A percentile compares a stretch with the other conserved stretches of the same genome.
phyloP scores from a whole-genome alignment of 1,284 basidiomycete species.

The Somion occarium region DNA sequence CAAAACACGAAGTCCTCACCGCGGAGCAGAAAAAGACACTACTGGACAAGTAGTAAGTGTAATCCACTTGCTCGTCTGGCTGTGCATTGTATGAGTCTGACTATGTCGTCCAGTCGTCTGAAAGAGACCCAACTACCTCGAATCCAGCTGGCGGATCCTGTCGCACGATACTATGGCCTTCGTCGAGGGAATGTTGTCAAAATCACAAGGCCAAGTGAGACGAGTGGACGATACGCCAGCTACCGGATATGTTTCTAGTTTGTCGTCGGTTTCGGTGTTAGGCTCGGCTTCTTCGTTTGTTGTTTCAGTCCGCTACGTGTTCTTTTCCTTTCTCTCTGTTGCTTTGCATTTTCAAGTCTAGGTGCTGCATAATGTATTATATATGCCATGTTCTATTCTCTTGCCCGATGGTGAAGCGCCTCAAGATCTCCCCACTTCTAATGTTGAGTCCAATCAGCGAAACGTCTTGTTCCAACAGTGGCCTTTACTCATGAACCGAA shows the following conservation, averaged over 20 bases:
- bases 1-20: slow-evolving; percentile 86
- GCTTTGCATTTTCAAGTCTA: slow-evolving; percentile 1
- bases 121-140: slow-evolving; percentile 98
- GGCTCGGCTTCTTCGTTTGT: background rate
- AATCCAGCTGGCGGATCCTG: slow-evolving; percentile 94
- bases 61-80: slow-evolving; percentile 5
- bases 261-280: slow-evolving; percentile 1
- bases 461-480: too few relatives aligned
- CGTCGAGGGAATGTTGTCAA: slow-evolving; percentile 96
- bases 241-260: slow-evolving; percentile 83
- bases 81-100: slow-evolving; percentile 9
- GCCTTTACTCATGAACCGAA: too few relatives aligned
- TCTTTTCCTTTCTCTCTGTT: background rate
- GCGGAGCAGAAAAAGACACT: slow-evolving; percentile 85
- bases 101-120: slow-evolving; percentile 62
- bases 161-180: slow-evolving; percentile 96
- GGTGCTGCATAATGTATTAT: background rate
- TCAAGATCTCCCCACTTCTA: too few relatives aligned
- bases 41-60: slow-evolving; percentile 87
- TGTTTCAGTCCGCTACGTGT: background rate
- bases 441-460: too few relatives aligned
- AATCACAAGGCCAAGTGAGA: slow-evolving; percentile 96
- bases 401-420: too few relatives aligned
- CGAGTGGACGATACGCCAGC: slow-evolving; percentile 91
- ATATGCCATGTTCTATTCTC: too few relatives aligned